Evolutionary conservation across 805 yeast genomes (phyloP), one percentile per base, ranked within the genome.

Genomic region (Yarrowia sp.): DNA sequence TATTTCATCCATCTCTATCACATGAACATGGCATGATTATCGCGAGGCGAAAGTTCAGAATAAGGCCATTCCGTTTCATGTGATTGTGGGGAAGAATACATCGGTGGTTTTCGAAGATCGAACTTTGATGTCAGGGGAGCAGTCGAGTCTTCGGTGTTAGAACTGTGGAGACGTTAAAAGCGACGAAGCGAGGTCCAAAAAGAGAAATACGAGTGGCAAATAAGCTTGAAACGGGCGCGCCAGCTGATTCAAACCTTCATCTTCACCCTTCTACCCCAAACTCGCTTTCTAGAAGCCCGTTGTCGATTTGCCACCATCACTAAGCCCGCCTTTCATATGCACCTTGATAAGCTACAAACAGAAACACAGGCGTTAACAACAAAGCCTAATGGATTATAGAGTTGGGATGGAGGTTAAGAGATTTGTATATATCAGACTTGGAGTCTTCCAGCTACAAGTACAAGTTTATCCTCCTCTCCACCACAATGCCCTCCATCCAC

Each of bases 81-180:
- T 53, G 58, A 53, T 35, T 53, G 58, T 53, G 58, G 58, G 58
- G 58, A 38, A 38, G 43, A 16, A 16, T 48, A 15, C 36, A 48
- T 10, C 3, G 10, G 52, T 8, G 4, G 56, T 19, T 14, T 15
- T 32, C 22, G 38, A 40, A 50, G 55, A 32, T 50, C 40, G n/a
- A 50, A 50, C 55, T 15, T 50, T 50, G 52, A 26, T 48, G 52
- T 9, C 48, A 43, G 46, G 46, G 46, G 46, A 43, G 11, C 19
- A 7, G 38, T 8, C 16, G 10, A 14, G 46, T 42, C 40, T 38
- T 10, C 12, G 12, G 12, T 11, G 40, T 38, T 38, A 10, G 40
- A 7, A 10, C 12, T 38, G 40, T 38, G 12, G 40, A 38, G 40
- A 38, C 40, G 40, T 38, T 38, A 26, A 26, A 26, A 26, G 32